Evolutionary conservation across 805 yeast species (phyloP).

Genomic region (Yamadazyma sp.): DNA sequence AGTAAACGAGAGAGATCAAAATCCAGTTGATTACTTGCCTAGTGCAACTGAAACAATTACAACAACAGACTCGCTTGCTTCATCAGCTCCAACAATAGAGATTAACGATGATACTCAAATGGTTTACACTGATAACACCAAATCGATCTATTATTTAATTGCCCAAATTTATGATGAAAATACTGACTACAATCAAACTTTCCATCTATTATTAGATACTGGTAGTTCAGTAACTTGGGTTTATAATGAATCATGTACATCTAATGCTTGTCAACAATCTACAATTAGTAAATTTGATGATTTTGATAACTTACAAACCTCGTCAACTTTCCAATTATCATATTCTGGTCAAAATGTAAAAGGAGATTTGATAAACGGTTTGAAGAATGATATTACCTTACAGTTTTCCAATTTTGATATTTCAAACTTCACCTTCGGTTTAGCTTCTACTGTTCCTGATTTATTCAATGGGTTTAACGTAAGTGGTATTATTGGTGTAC

Average conservation of each 20-base stretch:
- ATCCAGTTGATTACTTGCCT: slow-evolving; percentile 6
- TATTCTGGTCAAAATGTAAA: slow-evolving; percentile 54
- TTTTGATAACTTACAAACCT: slow-evolving; percentile 12
- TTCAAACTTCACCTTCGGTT: slow-evolving; percentile 48
- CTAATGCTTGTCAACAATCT: slow-evolving; percentile 36
- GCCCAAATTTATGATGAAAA: slow-evolving; percentile 19
- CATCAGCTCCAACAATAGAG: slow-evolving; percentile 16
- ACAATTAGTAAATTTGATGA: slow-evolving; percentile 22
- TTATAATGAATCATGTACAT: slow-evolving; percentile 49
- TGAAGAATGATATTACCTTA: slow-evolving; percentile 26
- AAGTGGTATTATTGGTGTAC: slow-evolving; percentile 61
- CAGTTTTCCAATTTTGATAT: slow-evolving; percentile 33
- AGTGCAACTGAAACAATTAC: slow-evolving; percentile 9
- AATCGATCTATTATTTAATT: slow-evolving; percentile 19
- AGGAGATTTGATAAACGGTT: slow-evolving; percentile 41
- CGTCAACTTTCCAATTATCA: slow-evolving; percentile 42
- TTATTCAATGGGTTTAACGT: slow-evolving; percentile 51
- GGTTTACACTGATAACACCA: slow-evolving; percentile 18
- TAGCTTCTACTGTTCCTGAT: slow-evolving; percentile 50
- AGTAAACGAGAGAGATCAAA: neutral
- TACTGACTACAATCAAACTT: slow-evolving; percentile 28
- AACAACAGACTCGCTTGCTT: slow-evolving; percentile 10
- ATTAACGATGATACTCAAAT: slow-evolving; percentile 15
- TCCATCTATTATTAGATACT: slow-evolving; percentile 58
- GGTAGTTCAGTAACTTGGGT: slow-evolving; percentile 67